Evolutionary conservation across 2,329 filamentous ascomycete genomes (phyloP), one percentile per base, ranked within the genome.

Genomic region (Phialophora chinensis): DNA sequence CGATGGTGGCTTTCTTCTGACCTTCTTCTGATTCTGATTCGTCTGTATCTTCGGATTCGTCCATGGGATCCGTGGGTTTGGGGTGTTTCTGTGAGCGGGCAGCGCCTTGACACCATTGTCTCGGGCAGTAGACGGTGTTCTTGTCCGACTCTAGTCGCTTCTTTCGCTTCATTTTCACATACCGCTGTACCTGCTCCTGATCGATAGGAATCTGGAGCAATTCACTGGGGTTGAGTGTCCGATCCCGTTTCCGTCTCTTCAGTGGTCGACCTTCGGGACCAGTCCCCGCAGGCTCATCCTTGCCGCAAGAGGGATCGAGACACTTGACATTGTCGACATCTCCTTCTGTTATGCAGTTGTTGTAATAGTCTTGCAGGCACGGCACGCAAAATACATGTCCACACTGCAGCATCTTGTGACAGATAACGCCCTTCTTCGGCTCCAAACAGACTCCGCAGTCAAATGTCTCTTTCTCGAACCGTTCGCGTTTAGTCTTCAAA

Each of bases 291-390:
- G 60, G 47, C 4, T 66, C 69, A 74, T 25, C 83, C 73, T 90
- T 90, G 47, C 90, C 90, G 74, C 95, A 99, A 65, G 87, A 86
- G 0, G 92, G 92, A 12, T 89, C 85, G 33, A 96, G 83, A 74
- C 95, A 99, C 69, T 89, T 90, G 33, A 99, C 89, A 7, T 87
- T 86, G 57, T 88, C 84, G 20, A 99, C 82, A 73, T 96, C 90
- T 0, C 95, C 95, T 74, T 96, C 91, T 0, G 83, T 87, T 73
- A 99, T 97, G 71, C 92, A 93, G 69, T 88, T 89, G 72, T 90
- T 92, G 83, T 96, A 98, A 72, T 94, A 97, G 73, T 94, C 92
- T 69, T 91, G 90, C 2, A 99, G 82, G 74, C 95, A 99, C n/a
- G 87, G 79, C 20, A 90, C 81, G 77, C 95, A 99, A 75, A 98